phyloP scores from a whole-genome alignment of 2,329 filamentous ascomycete genomes.

The Chalaropsis thielavioides region DNA sequence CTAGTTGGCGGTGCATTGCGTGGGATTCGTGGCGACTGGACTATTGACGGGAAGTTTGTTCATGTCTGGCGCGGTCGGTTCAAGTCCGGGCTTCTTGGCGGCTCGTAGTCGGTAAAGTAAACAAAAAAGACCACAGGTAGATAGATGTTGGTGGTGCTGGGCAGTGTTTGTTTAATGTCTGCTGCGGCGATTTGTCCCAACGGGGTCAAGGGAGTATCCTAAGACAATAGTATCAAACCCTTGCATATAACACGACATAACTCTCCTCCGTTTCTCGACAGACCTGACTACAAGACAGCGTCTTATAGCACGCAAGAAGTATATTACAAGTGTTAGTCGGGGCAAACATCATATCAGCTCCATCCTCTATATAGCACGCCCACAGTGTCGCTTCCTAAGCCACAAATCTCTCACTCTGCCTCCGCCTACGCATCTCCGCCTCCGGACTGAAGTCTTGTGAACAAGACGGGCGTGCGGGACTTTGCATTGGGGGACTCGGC shows the following conservation, averaged over 20 bases:
- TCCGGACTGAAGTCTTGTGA: background rate
- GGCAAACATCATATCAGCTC: background rate
- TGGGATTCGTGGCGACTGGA: background rate
- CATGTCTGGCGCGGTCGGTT: background rate
- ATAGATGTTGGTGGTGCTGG: background rate
- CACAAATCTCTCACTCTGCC: background rate
- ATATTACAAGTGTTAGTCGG: background rate
- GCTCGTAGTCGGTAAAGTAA: background rate
- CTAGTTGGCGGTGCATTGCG: background rate
- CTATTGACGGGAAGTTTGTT: conserved; percentile 2
- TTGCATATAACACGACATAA: background rate
- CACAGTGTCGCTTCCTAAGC: background rate
- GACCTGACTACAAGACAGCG: background rate
- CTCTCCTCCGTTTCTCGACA: background rate
- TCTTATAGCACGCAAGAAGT: background rate
- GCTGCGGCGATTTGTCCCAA: conserved; percentile 3
- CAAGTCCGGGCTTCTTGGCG: background rate
- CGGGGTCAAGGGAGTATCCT: background rate
- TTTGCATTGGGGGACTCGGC: background rate
- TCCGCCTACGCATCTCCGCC: background rate
- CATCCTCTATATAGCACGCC: background rate
- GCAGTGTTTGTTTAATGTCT: background rate
- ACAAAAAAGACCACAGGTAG: background rate
- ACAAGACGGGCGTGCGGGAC: too few relatives aligned
- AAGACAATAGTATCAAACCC: background rate